Evolutionary conservation across 78 protist species (phyloP), one percentile per base, ranked within the genome.

Genomic region (Mantamonas sphyraenae): DNA sequence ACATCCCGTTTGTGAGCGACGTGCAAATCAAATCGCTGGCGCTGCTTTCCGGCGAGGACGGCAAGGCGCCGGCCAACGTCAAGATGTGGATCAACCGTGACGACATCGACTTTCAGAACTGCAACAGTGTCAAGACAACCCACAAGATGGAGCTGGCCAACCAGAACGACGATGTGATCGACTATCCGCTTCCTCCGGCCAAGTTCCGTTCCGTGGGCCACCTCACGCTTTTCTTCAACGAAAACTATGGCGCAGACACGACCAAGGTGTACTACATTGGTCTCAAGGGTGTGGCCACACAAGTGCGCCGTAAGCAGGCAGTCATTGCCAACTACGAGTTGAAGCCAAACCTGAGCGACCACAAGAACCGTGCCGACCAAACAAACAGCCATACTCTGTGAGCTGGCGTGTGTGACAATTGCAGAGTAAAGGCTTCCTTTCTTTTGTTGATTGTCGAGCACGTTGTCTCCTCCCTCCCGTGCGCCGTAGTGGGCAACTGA

Each of bases 301-400:
- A 60, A 1, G 20, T 19, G 33, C 2, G 24, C 17, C 65, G 65
- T 4, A n/a, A n/a, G n/a, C 14, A 22, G 34, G 65, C 65, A 1
- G 65, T 60, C 43, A 37, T 34, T 16, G 64, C 64, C 24, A 40
- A 34, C 30, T 58, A 58, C 40, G 64, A 58, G 64, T 7, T 34
- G 42, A n/a, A n/a, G n/a, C n/a, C n/a, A n/a, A n/a, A n/a, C n/a
- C n/a, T n/a, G n/a, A n/a, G n/a, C n/a, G n/a, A n/a, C n/a, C n/a
- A n/a, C n/a, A n/a, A n/a, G n/a, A n/a, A n/a, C n/a, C n/a, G n/a
- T n/a, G n/a, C n/a, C n/a, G n/a, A n/a, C n/a, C n/a, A n/a, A n/a
- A n/a, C n/a, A n/a, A n/a, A n/a, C n/a, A n/a, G n/a, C n/a, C n/a
- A n/a, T n/a, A n/a, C n/a, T n/a, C n/a, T n/a, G n/a, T n/a, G n/a